Percentiles rank a stretch among this genome's conserved stretches.
phyloP scores from a whole-genome alignment of 306 rosid species.

The Vigna trinervia region DNA sequence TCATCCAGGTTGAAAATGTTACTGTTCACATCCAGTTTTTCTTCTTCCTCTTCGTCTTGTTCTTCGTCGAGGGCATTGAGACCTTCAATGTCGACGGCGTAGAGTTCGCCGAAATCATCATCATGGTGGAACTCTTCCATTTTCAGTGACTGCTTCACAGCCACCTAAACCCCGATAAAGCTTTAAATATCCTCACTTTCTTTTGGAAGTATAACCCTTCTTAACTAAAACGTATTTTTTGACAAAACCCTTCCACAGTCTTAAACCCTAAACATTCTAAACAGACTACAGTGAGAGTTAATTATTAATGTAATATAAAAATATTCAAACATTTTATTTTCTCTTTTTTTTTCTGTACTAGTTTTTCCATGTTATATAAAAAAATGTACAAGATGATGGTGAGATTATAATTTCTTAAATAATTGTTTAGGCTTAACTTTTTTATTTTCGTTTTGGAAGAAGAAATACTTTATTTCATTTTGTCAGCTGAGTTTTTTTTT shows the following conservation, averaged over 20 bases:
- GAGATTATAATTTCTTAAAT: no score
- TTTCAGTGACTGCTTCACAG: not conserved
- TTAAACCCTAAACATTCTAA: conserved; percentile 5
- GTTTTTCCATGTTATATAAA: no score
- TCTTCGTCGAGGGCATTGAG: conserved; percentile 36
- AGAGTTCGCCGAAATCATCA: conserved; percentile 71
- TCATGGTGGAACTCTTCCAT: conserved; percentile 55
- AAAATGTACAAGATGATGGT: no score
- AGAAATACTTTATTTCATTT: no score
- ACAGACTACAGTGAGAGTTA: not conserved
- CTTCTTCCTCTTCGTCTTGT: not conserved
- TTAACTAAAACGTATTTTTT: no score
- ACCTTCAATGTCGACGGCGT: conserved; percentile 51
- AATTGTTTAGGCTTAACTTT: no score
- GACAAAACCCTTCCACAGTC: not conserved
- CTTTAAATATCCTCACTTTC: not conserved
- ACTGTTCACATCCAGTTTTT: not conserved
- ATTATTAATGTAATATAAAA: not conserved
- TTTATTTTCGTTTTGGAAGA: no score
- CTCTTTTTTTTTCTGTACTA: no score
- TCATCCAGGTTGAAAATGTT: not conserved
- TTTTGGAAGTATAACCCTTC: no score
- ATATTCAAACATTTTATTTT: no score
- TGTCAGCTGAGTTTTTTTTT: no score
- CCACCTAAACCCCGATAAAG: not conserved